Evolutionary conservation across 345 rosid genomes (phyloP), one percentile per base, ranked within the genome.

Genomic region (Eucalyptus dawsonii): DNA sequence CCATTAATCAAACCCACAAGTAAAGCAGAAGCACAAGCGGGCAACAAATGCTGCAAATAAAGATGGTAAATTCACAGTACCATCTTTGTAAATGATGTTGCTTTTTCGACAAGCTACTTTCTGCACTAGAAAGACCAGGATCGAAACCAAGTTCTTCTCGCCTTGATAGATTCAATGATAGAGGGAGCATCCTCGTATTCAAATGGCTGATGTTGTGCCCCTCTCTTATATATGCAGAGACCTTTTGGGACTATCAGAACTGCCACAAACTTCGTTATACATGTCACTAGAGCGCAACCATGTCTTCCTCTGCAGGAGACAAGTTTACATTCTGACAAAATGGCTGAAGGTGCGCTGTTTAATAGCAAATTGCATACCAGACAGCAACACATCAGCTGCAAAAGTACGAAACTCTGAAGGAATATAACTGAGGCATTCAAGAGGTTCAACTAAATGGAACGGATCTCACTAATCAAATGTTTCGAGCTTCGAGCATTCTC

Each of bases 331-430:
- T 91, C 95, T 60, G 86, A 89, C 92, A 96, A 92, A 89, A 97
- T 93, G 50, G 92, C 94, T 76, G 93, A 91, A 89, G 96, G 94
- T 87, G 94, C 96, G 91, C 93, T 22, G 91, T 95, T 93, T 93
- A 90, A 90, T 87, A 87, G 94, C 92, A 86, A 94, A 92, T 58
- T 92, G 91, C 91, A 95, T 86, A 37, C 99, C 99, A 87, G 92
- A 91, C 80, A 97, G 94, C 85, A 95, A 90, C 81, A 97, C 89
- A 92, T 94, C 97, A 91, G 95, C 95, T 76, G 95, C 98, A 94
- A 95, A 95, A 92, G 91, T 88, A 91, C 89, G 92, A 91, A 96
- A 93, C 90, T 97, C 99, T 80, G 94, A 91, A 89, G 98, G 99
- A 86, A 96, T 86, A 92, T 92, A 93, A 50, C 95, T 91, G 86